Evolutionary conservation across 129 eudicot species (phyloP).

Genomic region (Flaveria sonorensis): DNA sequence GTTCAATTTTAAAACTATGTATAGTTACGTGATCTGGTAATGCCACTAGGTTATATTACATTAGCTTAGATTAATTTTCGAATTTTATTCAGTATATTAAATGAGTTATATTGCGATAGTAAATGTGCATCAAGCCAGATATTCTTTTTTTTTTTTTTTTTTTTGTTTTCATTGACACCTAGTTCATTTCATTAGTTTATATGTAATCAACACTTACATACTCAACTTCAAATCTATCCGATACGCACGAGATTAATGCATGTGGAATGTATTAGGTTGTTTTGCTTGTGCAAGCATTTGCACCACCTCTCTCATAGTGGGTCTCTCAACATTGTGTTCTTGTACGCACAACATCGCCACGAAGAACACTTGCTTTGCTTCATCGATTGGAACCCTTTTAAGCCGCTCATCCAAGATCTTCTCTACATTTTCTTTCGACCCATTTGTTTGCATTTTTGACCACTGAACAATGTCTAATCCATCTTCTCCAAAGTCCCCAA

Average conservation of each 20-base stretch:
- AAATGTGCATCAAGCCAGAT: no score
- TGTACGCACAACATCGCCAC: conserved; percentile 80
- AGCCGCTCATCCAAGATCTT: conserved; percentile 68
- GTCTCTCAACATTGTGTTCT: conserved; percentile 68
- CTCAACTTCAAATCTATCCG: conserved; percentile 20
- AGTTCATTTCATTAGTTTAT: neutral
- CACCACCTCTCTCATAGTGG: conserved; percentile 81
- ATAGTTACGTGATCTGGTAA: no score
- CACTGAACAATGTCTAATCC: conserved; percentile 73
- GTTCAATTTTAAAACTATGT: no score
- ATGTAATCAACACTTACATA: conserved; percentile 3
- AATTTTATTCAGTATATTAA: no score
- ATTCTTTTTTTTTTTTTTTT: neutral
- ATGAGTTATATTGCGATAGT: no score
- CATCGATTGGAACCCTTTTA: conserved; percentile 49
- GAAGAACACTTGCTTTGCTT: conserved; percentile 68
- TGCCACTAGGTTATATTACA: no score
- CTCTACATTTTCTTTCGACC: conserved; percentile 60
- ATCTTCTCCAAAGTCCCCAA: conserved; percentile 75
- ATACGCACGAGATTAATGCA: conserved; percentile 33
- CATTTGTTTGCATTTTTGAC: conserved; percentile 62
- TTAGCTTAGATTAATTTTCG: no score
- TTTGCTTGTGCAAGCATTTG: conserved; percentile 79
- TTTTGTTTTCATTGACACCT: conserved; percentile 7
- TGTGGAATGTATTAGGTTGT: conserved; percentile 63